These are phyloP conservation scores for Yarrowia alimentaria DNA, from an alignment of 805 yeast species.

Conservation along the genomic window DNA sequence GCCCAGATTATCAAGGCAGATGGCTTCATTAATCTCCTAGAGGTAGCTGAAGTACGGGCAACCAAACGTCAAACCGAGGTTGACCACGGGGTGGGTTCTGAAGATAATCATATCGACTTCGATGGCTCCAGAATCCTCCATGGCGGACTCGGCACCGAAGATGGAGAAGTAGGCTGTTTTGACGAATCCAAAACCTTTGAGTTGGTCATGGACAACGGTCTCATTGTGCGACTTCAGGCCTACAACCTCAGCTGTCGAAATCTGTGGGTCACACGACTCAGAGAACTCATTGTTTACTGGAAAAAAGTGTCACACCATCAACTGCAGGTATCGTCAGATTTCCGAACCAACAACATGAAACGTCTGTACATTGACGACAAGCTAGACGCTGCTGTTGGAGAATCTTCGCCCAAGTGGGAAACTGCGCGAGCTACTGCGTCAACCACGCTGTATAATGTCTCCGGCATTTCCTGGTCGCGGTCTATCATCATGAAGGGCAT, in stretches of 20 bases:
- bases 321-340: conserved; percentile 4
- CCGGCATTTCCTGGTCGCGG: conserved; percentile 57
- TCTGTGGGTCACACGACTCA: conserved; percentile 22
- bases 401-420: conserved; percentile 53
- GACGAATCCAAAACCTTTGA: conserved; percentile 29
- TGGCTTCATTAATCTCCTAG: conserved; percentile 59
- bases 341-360: conserved; percentile 15
- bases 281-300: conserved; percentile 20
- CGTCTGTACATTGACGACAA: conserved; percentile 42
- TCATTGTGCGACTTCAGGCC: conserved; percentile 21
- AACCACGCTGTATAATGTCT: conserved; percentile 52
- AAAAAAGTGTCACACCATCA: conserved; percentile 10
- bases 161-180: conserved; percentile 52
- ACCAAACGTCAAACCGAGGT: conserved; percentile 35
- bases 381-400: conserved; percentile 54
- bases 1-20: conserved; percentile 56
- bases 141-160: conserved; percentile 64
- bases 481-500: conserved; percentile 63
- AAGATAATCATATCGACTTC: conserved; percentile 53
- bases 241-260: conserved; percentile 2
- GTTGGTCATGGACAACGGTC: conserved; percentile 19
- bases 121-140: conserved; percentile 28
- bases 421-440: conserved; percentile 54
- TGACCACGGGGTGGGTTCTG: conserved; percentile 71
- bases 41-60: conserved; percentile 45